Evolutionary conservation across 2,329 filamentous ascomycete species (phyloP), one percentile per base, ranked within the genome.

Genomic region (Phaeomoniella chlamydospora): DNA sequence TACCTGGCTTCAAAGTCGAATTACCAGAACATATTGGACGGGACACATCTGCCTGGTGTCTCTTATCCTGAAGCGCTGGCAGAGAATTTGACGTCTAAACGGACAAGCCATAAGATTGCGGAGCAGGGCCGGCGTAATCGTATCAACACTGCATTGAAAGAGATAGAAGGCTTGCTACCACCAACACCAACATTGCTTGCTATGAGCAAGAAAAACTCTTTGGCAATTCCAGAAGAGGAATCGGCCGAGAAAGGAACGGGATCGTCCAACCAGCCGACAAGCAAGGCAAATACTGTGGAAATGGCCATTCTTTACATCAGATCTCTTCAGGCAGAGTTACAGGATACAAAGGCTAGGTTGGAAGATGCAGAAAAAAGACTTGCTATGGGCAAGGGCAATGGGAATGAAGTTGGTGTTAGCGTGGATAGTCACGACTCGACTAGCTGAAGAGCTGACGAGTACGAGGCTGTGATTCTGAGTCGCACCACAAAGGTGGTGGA

Each of bases 241-340:
- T 52, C 57, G 12, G 61, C 45, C 26, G 47, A 67, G 43, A 59
- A 59, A 38, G 58, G 61, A 41, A 48, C 56, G 32, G 61, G 58
- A 39, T 49, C 51, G 39, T 48, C 50, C 5, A 63, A 59, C 9
- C 70, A 74, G 36, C 75, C 80, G 18, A 86, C 79, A 49, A 94
- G 86, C 59, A 98, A 96, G 56, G 90, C 90, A 2, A 93, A 83
- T 46, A 94, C 92, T 1, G 90, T 98, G n/a, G 90, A 98, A 58
- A 78, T 83, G 59, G 90, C 90, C 2, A 96, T 96, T 49, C 79
- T 87, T 39, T 94, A 96, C 53, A 94, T 98, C 61, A 88, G 84
- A 57, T 71, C 77, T 41, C 59, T 98, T 41, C 77, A 92, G 57
- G 64, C 73, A 47, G 81, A 92, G 52, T 62, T 85, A 12, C 70